A percentile compares a stretch with the other conserved stretches of the same genome.
These are phyloP conservation scores for Candida smagusa DNA, from an alignment of 1,139 yeast genomes.

Conservation along the genomic window DNA sequence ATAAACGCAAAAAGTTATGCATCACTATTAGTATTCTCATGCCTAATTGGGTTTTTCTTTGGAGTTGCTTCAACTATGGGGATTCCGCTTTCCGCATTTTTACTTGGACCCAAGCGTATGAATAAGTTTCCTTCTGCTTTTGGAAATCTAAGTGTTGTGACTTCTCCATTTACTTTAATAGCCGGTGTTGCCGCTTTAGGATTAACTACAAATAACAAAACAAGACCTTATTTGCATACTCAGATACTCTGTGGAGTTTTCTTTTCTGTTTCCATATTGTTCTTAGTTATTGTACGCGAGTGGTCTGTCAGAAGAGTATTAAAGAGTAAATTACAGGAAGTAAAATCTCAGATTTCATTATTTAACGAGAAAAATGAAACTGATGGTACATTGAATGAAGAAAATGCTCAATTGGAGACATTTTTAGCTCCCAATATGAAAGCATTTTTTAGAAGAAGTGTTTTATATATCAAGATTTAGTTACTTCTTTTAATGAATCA, in stretches of 20 bases:
- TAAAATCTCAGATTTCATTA: no score
- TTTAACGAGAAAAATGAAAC: no score
- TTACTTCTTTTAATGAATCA: no score
- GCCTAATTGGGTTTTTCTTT: slow-evolving; percentile 47
- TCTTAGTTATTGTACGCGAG: slow-evolving; percentile 31
- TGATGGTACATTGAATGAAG: no score
- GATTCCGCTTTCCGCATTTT: slow-evolving; percentile 57
- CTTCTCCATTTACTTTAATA: slow-evolving; percentile 32
- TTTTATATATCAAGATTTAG: no score
- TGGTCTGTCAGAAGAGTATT: slow-evolving; percentile 17
- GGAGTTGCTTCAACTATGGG: slow-evolving; percentile 68
- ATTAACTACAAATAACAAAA: slow-evolving; percentile 24
- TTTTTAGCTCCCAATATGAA: no score
- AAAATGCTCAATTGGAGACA: no score
- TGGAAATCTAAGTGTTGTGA: slow-evolving; percentile 51
- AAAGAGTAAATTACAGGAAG: no score
- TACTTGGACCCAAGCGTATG: slow-evolving; percentile 28
- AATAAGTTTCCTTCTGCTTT: slow-evolving; percentile 55
- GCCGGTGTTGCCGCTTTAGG: slow-evolving; percentile 44
- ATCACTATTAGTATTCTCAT: slow-evolving; percentile 48
- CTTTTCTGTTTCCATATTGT: slow-evolving; percentile 29
- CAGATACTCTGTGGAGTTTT: slow-evolving; percentile 59
- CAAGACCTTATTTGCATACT: slow-evolving; percentile 52
- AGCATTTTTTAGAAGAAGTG: no score
- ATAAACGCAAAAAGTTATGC: slow-evolving; percentile 50